Conservation (phyloP, 441 rosid species). For the Populus hybrid region DNA sequence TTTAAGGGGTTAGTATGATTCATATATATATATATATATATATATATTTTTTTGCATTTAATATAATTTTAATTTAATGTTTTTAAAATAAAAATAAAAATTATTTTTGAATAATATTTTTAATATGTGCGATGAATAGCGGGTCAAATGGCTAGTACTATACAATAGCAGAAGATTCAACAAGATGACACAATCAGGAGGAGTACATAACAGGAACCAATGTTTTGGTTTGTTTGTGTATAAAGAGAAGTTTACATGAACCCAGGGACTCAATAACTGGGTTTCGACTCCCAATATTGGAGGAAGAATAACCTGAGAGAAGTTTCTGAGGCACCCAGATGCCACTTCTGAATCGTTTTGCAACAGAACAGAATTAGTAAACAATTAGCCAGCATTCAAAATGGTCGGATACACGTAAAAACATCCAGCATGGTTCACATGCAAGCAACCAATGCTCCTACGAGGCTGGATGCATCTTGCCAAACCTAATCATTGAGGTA, state of each 20-base stretch:
- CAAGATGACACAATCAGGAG: background rate
- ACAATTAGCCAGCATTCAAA: background rate
- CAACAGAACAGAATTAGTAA: conserved; percentile 14
- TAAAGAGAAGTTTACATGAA: conserved; percentile 9
- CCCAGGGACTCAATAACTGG: conserved; percentile 8
- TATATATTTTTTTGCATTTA: too few relatives aligned
- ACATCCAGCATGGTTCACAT: conserved; percentile 11
- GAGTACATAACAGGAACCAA: background rate
- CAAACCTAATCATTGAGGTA: conserved; percentile 54
- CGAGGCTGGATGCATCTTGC: background rate
- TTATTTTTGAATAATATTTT: too few relatives aligned
- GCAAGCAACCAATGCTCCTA: conserved; percentile 15
- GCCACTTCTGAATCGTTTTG: conserved; percentile 8
- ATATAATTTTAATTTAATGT: too few relatives aligned
- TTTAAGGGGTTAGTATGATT: background rate
- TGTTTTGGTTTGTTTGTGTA: conserved; percentile 7
- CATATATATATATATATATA: too few relatives aligned
- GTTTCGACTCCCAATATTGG: conserved; percentile 14
- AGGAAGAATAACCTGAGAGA: conserved; percentile 24
- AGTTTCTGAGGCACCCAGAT: conserved; percentile 20
- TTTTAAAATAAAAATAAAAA: too few relatives aligned
- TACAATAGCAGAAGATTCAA: background rate
- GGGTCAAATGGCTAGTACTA: background rate
- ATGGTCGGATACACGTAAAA: conserved; percentile 2
- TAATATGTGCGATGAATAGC: too few relatives aligned